Evolutionary conservation across 139 green algal genomes (phyloP).

Genomic region (Pleodorina starrii): DNA sequence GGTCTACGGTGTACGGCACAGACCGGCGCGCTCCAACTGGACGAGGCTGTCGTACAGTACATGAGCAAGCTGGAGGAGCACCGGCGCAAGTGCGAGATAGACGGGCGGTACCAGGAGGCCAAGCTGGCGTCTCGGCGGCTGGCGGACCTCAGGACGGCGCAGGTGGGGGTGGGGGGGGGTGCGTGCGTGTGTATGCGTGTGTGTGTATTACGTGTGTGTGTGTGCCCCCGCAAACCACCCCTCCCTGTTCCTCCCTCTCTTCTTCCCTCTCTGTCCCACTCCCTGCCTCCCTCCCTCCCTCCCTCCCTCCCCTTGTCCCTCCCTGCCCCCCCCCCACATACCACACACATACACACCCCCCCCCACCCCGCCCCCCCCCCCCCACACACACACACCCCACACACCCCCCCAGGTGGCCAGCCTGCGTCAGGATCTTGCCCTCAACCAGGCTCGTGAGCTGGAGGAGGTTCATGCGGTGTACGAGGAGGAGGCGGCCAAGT

Average conservation of each 20-base stretch:
- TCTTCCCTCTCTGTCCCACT: not conserved
- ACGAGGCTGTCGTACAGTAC: slow-evolving; percentile 65
- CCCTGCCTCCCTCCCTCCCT: not conserved
- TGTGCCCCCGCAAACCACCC: not conserved
- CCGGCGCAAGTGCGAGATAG: slow-evolving; percentile 48
- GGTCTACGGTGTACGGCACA: not conserved
- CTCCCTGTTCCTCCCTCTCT: not conserved
- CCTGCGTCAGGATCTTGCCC: slow-evolving; percentile 42
- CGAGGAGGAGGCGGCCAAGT: slow-evolving; percentile 61
- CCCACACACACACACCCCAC: not conserved
- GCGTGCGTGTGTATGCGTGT: not conserved
- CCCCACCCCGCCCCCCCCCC: not conserved
- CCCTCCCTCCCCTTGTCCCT: not conserved
- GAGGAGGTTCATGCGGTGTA: slow-evolving; percentile 60
- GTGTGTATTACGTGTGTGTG: not conserved
- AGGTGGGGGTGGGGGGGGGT: slow-evolving; percentile 23
- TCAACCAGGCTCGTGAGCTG: slow-evolving; percentile 56
- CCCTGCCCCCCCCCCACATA: not conserved
- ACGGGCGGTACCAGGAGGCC: slow-evolving; percentile 65
- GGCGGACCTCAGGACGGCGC: slow-evolving; percentile 57
- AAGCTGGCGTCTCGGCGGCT: slow-evolving; percentile 53
- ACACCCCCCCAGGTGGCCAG: slow-evolving; percentile 45
- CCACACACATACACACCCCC: not conserved
- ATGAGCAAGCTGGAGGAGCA: slow-evolving; percentile 67
- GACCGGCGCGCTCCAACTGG: slow-evolving; percentile 51